A percentile compares a stretch with the other conserved stretches of the same genome.
phyloP scores from a whole-genome alignment of 139 green algal genomes.

The Micractinium conductrix region DNA sequence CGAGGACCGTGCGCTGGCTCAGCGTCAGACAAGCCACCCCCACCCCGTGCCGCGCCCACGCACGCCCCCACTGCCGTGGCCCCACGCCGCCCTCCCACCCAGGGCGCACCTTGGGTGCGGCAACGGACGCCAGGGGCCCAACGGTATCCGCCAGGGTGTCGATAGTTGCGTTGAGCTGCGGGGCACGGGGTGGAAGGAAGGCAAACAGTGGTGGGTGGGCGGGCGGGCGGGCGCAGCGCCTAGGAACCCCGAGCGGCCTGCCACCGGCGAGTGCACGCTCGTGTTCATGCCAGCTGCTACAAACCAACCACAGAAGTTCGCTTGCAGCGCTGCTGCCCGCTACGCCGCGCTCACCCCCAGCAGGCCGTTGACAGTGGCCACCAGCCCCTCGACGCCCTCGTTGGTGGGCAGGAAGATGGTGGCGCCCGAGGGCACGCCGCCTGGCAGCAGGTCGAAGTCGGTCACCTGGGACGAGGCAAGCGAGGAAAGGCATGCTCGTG shows the following conservation, averaged over 20 bases:
- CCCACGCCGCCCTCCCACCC: too few species aligned
- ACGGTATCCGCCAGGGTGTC: too few species aligned
- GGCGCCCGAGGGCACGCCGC: background rate
- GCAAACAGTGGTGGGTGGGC: background rate
- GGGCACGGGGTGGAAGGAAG: too few species aligned
- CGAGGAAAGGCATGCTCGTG: too few species aligned
- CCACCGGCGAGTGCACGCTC: background rate
- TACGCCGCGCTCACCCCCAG: background rate
- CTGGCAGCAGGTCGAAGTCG: constrained; percentile 13
- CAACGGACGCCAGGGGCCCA: too few species aligned
- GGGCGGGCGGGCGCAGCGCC: background rate
- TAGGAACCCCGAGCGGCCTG: background rate
- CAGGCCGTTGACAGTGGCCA: background rate
- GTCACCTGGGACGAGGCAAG: background rate
- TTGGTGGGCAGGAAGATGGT: constrained; percentile 30
- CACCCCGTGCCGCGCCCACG: too few species aligned
- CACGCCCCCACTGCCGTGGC: too few species aligned
- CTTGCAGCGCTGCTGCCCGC: background rate
- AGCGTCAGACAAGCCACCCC: too few species aligned
- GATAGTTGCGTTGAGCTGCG: too few species aligned
- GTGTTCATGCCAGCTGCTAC: background rate
- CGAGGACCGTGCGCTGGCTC: too few species aligned
- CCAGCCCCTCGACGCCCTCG: background rate
- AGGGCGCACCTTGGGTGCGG: too few species aligned
- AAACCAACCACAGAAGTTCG: background rate